Evolutionary conservation across 495 filamentous ascomycete genomes (phyloP), one percentile per base, ranked within the genome.

Genomic region (Antarctomyces pellizariae): DNA sequence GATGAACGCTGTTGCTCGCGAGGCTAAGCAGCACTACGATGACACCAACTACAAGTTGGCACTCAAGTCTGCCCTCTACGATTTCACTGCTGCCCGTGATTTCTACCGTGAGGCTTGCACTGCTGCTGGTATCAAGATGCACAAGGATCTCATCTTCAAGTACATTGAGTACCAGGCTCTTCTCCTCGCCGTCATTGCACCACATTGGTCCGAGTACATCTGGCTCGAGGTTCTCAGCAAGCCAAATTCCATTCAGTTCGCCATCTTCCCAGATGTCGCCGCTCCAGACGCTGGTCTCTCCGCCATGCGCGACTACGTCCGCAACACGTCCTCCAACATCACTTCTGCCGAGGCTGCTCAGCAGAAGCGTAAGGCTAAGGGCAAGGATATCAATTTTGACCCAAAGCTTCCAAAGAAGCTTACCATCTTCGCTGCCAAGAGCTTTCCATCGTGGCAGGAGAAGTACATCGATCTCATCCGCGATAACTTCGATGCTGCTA

Each of bases 171-270:
- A 86, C n/a, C 84, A 95, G 49, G 70, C 76, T 27, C 59, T 86
- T 20, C 53, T 86, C 36, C 52, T 91, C 27, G 61, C 69, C 5
- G 68, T 73, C 16, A 71, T 86, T 35, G 73, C 83, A 6, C 86
- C 86, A 27, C 86, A 97, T 53, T 97, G 80, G 75, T 59, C 79
- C 27, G 86, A 95, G 39, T 76, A 89, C 45, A 65, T 97, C 41
- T 95, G 78, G 76, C 64, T 69, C 19, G 80, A 93, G 48, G 59
- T 93, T 7, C 68, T 97, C 32, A 59, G 67, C 33, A 73, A 90
- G 54, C 35, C 56, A 25, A 50, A 56, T 22, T 75, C 73, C 2
- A 67, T 95, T 44, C 83, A 93, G 53, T 66, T 64, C 36, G 77
- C 71, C 13, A 52, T 54, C 33, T 97, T 66, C 60, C 86, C 86